Percentiles rank a stretch among this genome's conserved stretches.
These are phyloP conservation scores for Diaporthe aspalathi DNA, from an alignment of 2,329 filamentous ascomycete species.

Conservation along the genomic window DNA sequence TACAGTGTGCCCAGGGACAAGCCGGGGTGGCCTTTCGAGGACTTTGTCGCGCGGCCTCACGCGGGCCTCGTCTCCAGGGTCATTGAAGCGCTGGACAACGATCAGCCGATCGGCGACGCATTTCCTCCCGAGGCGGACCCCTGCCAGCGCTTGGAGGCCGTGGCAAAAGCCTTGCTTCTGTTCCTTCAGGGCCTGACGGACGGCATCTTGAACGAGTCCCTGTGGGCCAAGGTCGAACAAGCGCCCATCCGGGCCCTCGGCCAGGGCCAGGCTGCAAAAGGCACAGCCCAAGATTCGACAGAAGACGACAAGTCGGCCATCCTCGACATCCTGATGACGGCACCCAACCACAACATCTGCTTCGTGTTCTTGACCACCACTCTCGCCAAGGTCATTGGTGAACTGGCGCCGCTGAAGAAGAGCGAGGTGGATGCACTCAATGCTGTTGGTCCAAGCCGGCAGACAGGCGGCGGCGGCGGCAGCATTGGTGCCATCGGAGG, in stretches of 20 bases:
- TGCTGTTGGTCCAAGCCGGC: slow-evolving; percentile 38
- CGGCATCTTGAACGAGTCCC: slow-evolving; percentile 76
- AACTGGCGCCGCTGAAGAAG: slow-evolving; percentile 57
- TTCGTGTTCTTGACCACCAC: slow-evolving; percentile 90
- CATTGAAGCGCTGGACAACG: slow-evolving; percentile 79
- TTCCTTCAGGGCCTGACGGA: slow-evolving; percentile 83
- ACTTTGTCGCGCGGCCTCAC: slow-evolving; percentile 27
- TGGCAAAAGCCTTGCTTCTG: slow-evolving; percentile 76
- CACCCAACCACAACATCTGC: slow-evolving; percentile 85
- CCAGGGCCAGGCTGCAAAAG: slow-evolving; percentile 50
- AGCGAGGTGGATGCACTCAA: slow-evolving; percentile 51
- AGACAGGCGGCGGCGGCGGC: slow-evolving; percentile 40
- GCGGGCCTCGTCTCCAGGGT: slow-evolving; percentile 45
- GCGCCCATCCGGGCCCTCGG: slow-evolving; percentile 48
- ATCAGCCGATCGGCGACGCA: slow-evolving; percentile 68
- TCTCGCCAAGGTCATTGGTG: slow-evolving; percentile 65
- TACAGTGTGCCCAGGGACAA: slow-evolving; percentile 61
- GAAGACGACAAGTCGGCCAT: slow-evolving; percentile 64
- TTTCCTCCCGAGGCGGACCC: slow-evolving; percentile 73
- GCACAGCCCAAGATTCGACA: slow-evolving; percentile 37
- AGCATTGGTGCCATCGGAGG: slow-evolving; percentile 39
- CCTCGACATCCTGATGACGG: slow-evolving; percentile 78
- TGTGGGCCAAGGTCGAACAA: slow-evolving; percentile 78
- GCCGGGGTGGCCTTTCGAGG: slow-evolving; percentile 69
- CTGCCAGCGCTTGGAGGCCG: slow-evolving; percentile 77